A percentile compares a stretch with the other conserved stretches of the same genome.
Conservation (phyloP, 352 stramenopile species). For the Phytopythium litorale region DNA sequence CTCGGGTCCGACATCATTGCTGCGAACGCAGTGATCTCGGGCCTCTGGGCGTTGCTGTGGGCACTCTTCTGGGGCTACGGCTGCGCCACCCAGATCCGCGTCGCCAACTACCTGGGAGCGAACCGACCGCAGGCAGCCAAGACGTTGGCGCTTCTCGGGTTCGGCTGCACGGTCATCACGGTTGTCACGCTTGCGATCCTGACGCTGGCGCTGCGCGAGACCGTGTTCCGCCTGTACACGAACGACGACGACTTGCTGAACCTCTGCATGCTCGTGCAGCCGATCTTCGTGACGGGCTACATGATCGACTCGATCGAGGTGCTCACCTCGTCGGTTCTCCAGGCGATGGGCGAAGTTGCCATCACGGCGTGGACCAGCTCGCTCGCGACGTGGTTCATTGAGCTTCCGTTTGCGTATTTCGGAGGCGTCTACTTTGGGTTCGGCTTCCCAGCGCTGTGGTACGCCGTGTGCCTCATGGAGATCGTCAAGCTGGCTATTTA, state of each 20-base stretch:
- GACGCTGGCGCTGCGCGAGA: conserved; percentile 18
- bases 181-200: conserved; percentile 33
- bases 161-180: conserved; percentile 35
- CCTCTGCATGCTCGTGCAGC: conserved; percentile 23
- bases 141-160: conserved; percentile 38
- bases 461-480: conserved; percentile 22
- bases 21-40: conserved; percentile 49
- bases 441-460: conserved; percentile 29
- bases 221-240: conserved; percentile 30
- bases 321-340: conserved; percentile 16
- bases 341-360: conserved; percentile 23
- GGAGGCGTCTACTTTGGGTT: conserved; percentile 19
- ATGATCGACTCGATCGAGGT: conserved; percentile 34
- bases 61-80: conserved; percentile 64
- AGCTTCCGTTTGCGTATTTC: conserved; percentile 30
- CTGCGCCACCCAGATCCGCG: conserved; percentile 54
- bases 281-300: conserved; percentile 24
- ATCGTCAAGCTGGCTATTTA: conserved; percentile 20
- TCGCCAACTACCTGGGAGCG: conserved; percentile 54
- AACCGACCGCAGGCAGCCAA: conserved; percentile 45
- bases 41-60: conserved; percentile 45
- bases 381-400: conserved; percentile 27
- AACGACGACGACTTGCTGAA: conserved; percentile 24
- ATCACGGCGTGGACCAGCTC: conserved; percentile 25
- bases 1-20: conserved; percentile 51